phyloP scores from a whole-genome alignment of 2,329 filamentous ascomycete species.

The Diplocarpon rosae region DNA sequence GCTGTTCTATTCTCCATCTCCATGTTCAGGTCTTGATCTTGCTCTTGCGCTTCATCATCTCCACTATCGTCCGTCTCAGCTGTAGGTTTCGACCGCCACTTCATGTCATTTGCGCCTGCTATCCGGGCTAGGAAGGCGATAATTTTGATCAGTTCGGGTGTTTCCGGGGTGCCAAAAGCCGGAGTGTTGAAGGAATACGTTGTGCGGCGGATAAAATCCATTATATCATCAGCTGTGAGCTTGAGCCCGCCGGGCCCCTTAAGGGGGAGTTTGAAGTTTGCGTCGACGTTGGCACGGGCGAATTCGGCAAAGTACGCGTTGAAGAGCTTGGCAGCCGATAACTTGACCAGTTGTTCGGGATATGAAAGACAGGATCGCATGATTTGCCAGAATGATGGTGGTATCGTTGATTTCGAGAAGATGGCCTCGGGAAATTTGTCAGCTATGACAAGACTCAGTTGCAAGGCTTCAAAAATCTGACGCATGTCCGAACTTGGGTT shows the following conservation, averaged over 20 bases:
- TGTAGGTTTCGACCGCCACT: constrained; percentile 33
- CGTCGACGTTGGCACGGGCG: constrained; percentile 47
- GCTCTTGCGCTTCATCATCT: constrained; percentile 35
- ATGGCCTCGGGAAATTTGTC: constrained; percentile 53
- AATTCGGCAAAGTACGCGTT: constrained; percentile 74
- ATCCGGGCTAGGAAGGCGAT: constrained; percentile 68
- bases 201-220: constrained; percentile 41
- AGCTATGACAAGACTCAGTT: constrained; percentile 56
- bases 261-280: constrained; percentile 47
- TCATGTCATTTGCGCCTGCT: constrained; percentile 45
- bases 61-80: constrained; percentile 32
- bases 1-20: constrained; percentile 31
- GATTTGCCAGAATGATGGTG: constrained; percentile 54
- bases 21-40: constrained; percentile 12
- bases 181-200: constrained; percentile 48
- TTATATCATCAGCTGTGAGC: constrained; percentile 53
- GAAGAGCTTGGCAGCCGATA: constrained; percentile 62
- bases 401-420: constrained; percentile 44
- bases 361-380: constrained; percentile 61
- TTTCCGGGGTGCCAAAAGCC: constrained; percentile 61
- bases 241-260: constrained; percentile 59
- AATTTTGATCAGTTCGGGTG: constrained; percentile 68
- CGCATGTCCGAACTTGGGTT: constrained; percentile 54
- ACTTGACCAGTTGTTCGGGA: constrained; percentile 62
- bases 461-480: constrained; percentile 62